Conservation (phyloP, 1,139 yeast species). For the Hemisphaericaspora xylofermentans region DNA sequence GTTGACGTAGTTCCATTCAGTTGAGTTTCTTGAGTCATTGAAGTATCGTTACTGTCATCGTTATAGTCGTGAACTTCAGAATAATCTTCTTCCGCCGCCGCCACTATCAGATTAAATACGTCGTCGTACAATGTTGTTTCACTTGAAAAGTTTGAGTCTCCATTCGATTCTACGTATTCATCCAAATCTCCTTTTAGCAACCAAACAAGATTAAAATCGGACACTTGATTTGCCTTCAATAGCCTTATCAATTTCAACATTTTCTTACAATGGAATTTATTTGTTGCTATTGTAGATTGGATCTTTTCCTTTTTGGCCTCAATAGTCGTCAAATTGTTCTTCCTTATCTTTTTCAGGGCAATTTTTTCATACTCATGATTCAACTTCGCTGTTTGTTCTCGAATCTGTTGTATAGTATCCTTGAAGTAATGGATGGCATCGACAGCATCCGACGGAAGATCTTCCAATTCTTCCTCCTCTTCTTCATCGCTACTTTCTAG, state of each 20-base stretch:
- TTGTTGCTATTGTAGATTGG: conserved; percentile 32
- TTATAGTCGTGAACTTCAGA: conserved; percentile 14
- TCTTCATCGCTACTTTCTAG: conserved; percentile 13
- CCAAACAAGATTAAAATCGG: conserved; percentile 35
- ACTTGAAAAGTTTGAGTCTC: conserved; percentile 36
- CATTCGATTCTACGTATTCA: conserved; percentile 38
- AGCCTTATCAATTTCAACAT: conserved; percentile 32
- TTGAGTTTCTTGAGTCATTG: conserved; percentile 7
- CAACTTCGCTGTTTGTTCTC: conserved; percentile 36
- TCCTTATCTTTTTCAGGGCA: conserved; percentile 40
- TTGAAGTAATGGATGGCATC: conserved; percentile 36
- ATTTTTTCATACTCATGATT: conserved; percentile 40
- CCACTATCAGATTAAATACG: conserved; percentile 26
- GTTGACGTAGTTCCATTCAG: conserved; percentile 1
- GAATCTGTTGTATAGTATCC: conserved; percentile 30
- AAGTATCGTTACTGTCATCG: conserved; percentile 6
- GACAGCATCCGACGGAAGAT: conserved; percentile 34
- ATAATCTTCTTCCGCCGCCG: conserved; percentile 16
- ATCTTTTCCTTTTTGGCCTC: conserved; percentile 48
- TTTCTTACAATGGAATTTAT: conserved; percentile 42
- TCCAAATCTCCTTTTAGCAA: conserved; percentile 43
- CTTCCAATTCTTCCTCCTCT: conserved; percentile 17
- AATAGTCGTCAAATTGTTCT: conserved; percentile 35
- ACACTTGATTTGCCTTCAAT: conserved; percentile 30
- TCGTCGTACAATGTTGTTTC: conserved; percentile 48